Percentiles rank a stretch among this genome's conserved stretches.
Evolutionary conservation across 1,284 basidiomycete species (phyloP).

Genomic region (Paramarasmius palmivorus): DNA sequence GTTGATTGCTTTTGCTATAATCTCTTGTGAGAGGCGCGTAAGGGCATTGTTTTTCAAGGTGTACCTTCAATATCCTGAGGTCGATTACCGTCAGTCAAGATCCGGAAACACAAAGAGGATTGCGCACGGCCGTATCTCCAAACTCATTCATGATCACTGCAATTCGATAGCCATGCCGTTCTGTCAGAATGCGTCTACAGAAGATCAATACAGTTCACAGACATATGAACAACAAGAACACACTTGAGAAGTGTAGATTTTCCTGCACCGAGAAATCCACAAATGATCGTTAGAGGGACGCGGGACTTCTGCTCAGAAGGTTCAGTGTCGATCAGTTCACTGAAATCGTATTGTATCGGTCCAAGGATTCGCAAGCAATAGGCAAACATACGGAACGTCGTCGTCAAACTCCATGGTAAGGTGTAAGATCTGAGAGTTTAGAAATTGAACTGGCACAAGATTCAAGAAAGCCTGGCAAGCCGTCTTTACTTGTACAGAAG

Average conservation of each 20-base stretch:
- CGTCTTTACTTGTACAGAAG: no score
- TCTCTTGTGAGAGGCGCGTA: not conserved
- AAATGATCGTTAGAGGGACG: constrained; percentile 88
- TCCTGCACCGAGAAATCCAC: constrained; percentile 89
- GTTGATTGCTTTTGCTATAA: constrained; percentile 72
- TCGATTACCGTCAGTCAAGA: constrained; percentile 5
- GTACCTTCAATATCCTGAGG: constrained; percentile 65
- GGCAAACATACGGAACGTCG: constrained; percentile 48
- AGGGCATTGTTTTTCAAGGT: not conserved
- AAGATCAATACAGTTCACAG: not conserved
- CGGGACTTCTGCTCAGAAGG: constrained; percentile 25
- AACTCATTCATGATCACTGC: constrained; percentile 98
- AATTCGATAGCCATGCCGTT: constrained; percentile 90
- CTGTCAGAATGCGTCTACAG: constrained; percentile 81
- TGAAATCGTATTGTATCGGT: constrained; percentile 19
- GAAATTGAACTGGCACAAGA: no score
- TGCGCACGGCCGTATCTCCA: constrained; percentile 78
- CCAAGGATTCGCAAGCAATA: constrained; percentile 12
- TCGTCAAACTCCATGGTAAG: constrained; percentile 24
- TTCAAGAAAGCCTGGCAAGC: no score
- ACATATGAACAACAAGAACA: no score
- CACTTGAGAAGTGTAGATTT: constrained; percentile 87
- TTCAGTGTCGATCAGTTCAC: constrained; percentile 47
- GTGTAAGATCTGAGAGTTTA: not conserved
- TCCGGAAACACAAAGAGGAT: constrained; percentile 14